A percentile compares a stretch with the other conserved stretches of the same genome.
These are phyloP conservation scores for Sugiyamaella marilandica DNA, from an alignment of 805 yeast species.

Conservation along the genomic window DNA sequence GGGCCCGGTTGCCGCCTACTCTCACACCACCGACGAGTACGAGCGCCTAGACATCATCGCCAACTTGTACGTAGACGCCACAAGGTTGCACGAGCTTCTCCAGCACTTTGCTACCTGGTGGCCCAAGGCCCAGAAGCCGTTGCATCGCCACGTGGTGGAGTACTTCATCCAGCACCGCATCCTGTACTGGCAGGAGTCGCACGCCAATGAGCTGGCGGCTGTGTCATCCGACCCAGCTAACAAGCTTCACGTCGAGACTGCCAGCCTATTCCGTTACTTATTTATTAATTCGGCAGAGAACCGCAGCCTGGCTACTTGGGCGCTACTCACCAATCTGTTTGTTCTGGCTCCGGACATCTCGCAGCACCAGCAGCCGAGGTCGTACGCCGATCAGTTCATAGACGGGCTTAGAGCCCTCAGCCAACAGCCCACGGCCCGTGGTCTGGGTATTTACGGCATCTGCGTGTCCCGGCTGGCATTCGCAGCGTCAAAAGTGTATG, in stretches of 20 bases:
- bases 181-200: conserved; percentile 46
- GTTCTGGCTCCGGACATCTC: conserved; percentile 9
- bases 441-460: conserved; percentile 6
- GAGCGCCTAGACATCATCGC: conserved; percentile 46
- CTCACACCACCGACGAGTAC: conserved; percentile 37
- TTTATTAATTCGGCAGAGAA: conserved; percentile 12
- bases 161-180: conserved; percentile 45
- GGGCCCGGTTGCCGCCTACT: conserved; percentile 26
- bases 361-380: not conserved
- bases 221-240: conserved; percentile 4
- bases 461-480: conserved; percentile 13
- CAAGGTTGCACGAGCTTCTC: conserved; percentile 36
- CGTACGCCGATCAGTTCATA: not conserved
- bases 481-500: conserved; percentile 17
- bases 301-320: conserved; percentile 13
- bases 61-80: conserved; percentile 39
- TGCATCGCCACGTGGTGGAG: conserved; percentile 44
- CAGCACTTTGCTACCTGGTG: conserved; percentile 38
- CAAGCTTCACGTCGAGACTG: conserved; percentile 12
- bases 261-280: conserved; percentile 15
- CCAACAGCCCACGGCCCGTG: not conserved
- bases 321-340: conserved; percentile 11
- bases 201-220: conserved; percentile 40
- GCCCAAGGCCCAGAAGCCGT: conserved; percentile 37
- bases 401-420: not conserved